Evolutionary conservation across 2,329 filamentous ascomycete genomes (phyloP).

Genomic region (Alternaria sp.): DNA sequence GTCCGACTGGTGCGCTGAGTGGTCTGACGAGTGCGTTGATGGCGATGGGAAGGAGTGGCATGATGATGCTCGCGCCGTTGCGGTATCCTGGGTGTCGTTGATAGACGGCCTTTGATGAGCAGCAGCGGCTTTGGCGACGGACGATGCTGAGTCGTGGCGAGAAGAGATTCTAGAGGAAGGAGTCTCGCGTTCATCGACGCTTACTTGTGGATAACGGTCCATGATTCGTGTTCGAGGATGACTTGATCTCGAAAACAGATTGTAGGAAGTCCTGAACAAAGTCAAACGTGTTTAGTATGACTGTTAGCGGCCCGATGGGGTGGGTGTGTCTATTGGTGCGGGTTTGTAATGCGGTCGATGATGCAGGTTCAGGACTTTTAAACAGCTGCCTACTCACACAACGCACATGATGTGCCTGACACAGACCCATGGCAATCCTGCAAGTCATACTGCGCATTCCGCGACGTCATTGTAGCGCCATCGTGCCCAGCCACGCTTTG

Average conservation of each 20-base stretch:
- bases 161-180: constrained; percentile 22
- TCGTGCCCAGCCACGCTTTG: constrained; percentile 26
- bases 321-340: constrained; percentile 1
- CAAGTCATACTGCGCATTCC: constrained; percentile 14
- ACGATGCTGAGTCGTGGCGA: constrained; percentile 32
- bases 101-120: neutral
- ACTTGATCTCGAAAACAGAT: neutral
- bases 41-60: constrained; percentile 28
- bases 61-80: constrained; percentile 4
- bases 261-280: neutral
- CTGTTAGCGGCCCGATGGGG: neutral
- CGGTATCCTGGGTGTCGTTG: constrained; percentile 1
- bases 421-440: constrained; percentile 15
- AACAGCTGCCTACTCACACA: constrained; percentile 14
- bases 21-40: constrained; percentile 16
- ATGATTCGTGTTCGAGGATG: constrained; percentile 20
- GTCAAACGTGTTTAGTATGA: neutral
- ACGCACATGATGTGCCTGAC: constrained; percentile 11
- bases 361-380: constrained; percentile 11
- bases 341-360: neutral
- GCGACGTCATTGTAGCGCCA: constrained; percentile 27
- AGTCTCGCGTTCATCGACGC: constrained; percentile 30
- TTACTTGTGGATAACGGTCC: constrained; percentile 39
- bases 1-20: constrained; percentile 13
- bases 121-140: constrained; percentile 19